Conservation (phyloP, 495 filamentous ascomycete genomes). For the Penicillium simplicissimum region DNA sequence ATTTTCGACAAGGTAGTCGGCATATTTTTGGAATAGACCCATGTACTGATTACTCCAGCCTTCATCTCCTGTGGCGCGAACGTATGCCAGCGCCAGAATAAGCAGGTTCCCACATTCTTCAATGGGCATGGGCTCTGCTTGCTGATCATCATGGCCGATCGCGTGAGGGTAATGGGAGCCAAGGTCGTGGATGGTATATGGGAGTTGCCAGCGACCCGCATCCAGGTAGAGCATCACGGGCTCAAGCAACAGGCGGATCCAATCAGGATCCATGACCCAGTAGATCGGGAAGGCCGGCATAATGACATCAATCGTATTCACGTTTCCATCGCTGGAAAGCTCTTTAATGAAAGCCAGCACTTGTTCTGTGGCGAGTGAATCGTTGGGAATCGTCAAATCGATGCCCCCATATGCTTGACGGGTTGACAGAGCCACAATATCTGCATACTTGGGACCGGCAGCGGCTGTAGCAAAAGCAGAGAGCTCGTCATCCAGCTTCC, state of each 20-base stretch:
- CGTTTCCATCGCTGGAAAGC: slow-evolving; percentile 52
- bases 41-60: slow-evolving; percentile 39
- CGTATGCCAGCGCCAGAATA: slow-evolving; percentile 45
- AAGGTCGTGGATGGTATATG: slow-evolving; percentile 50
- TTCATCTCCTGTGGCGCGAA: slow-evolving; percentile 42
- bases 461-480: slow-evolving; percentile 26
- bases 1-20: slow-evolving; percentile 53
- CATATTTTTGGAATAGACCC: slow-evolving; percentile 43
- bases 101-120: slow-evolving; percentile 52
- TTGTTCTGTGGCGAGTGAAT: slow-evolving; percentile 43
- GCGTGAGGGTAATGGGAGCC: slow-evolving; percentile 51
- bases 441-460: slow-evolving; percentile 47
- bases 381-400: slow-evolving; percentile 46
- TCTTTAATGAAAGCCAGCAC: slow-evolving; percentile 55
- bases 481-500: slow-evolving; percentile 37
- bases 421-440: slow-evolving; percentile 48
- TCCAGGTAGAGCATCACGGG: slow-evolving; percentile 52
- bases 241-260: slow-evolving; percentile 51
- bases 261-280: slow-evolving; percentile 49
- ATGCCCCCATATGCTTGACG: slow-evolving; percentile 53
- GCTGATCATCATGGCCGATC: slow-evolving; percentile 47
- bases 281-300: slow-evolving; percentile 53
- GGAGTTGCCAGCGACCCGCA: slow-evolving; percentile 42
- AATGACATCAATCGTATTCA: slow-evolving; percentile 56
- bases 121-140: slow-evolving; percentile 49